Percentiles rank a stretch among this genome's conserved stretches.
These are phyloP conservation scores for Musa schizocarpa DNA, from an alignment of 176 grass and related monocot species.

Conservation along the genomic window DNA sequence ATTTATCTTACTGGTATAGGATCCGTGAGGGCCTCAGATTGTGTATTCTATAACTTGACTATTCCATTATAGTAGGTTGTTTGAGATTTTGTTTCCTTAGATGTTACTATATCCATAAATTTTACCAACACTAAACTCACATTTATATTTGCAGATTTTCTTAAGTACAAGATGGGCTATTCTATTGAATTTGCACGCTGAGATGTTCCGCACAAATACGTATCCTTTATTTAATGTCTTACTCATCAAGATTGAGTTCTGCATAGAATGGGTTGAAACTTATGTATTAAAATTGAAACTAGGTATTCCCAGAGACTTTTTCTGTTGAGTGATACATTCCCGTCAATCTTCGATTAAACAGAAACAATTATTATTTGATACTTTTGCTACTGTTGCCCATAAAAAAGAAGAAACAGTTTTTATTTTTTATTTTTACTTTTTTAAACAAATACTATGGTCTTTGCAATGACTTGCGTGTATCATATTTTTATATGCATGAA, in stretches of 20 bases:
- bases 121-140: neutral
- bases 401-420: neutral
- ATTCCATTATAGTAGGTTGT: neutral
- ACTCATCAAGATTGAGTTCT: neutral
- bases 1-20: slow-evolving; percentile 15
- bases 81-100: neutral
- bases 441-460: neutral
- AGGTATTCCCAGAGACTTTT: no score
- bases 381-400: no score
- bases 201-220: slow-evolving; percentile 99
- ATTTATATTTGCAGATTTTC: slow-evolving; percentile 71
- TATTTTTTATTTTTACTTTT: neutral
- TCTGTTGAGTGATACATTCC: no score
- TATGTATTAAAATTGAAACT: neutral
- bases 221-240: slow-evolving; percentile 46
- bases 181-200: slow-evolving; percentile 94
- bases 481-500: no score
- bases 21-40: neutral
- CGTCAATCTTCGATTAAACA: no score
- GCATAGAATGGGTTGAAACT: neutral
- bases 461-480: no score
- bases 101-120: neutral
- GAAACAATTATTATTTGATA: no score
- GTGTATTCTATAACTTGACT: neutral
- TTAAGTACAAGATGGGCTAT: slow-evolving; percentile 99